Evolutionary conservation across 345 rosid genomes (phyloP).

Genomic region (Turritis glabra): DNA sequence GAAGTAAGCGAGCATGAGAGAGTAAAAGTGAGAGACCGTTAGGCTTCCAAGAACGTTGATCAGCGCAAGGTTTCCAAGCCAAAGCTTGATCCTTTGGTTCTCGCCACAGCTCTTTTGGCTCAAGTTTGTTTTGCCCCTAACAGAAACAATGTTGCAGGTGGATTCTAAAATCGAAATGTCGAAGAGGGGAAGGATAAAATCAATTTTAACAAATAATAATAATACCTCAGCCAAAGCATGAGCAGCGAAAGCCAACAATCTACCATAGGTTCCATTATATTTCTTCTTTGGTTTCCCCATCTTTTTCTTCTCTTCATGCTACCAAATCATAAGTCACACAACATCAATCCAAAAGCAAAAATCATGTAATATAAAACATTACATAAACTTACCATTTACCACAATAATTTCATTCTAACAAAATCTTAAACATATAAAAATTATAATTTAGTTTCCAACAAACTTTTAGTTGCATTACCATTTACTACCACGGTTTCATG

Average conservation of each 20-base stretch:
- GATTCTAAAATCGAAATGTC: neutral
- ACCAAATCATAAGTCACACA: constrained; percentile 6
- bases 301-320: constrained; percentile 51
- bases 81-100: constrained; percentile 75
- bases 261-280: constrained; percentile 61
- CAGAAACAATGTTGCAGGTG: neutral
- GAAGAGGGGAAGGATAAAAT: neutral
- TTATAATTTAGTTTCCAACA: neutral
- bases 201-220: neutral
- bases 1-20: neutral
- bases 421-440: neutral
- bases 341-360: neutral
- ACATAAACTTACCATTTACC: neutral
- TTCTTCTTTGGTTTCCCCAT: constrained; percentile 47
- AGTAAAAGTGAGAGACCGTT: constrained; percentile 47
- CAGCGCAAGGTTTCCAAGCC: constrained; percentile 90
- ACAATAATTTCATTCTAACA: neutral
- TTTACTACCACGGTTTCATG: neutral
- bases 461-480: neutral
- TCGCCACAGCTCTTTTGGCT: constrained; percentile 93
- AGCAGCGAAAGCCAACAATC: constrained; percentile 84
- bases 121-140: constrained; percentile 74
- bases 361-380: neutral
- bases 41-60: constrained; percentile 72
- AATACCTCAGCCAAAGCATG: constrained; percentile 95